Evolutionary conservation across 164 flowering plant genomes (phyloP), one percentile per base, ranked within the genome.

Genomic region (Malania oleifera): DNA sequence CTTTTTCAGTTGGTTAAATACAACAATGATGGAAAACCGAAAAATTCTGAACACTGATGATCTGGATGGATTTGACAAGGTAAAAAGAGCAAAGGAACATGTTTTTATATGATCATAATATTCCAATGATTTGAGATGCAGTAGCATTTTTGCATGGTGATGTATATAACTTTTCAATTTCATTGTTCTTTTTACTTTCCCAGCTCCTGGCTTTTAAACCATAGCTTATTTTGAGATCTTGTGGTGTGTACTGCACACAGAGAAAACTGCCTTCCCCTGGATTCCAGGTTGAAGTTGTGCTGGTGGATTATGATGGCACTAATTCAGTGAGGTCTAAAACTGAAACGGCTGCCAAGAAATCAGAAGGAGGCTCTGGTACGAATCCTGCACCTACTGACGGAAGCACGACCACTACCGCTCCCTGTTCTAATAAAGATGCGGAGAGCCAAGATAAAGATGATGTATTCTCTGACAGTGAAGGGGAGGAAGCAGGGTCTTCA

Each of bases 221-320:
- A 41, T 1, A 41, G 26, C 40, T 31, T 23, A 19, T 45, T 18
- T n/a, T 35, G 9, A 18, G 7, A 13, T 23, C 20, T 13, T 2
- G 13, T 66, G 54, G 39, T 43, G 27, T 67, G 52, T 23, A 10
- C 49, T 59, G 9, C 52, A 31, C 70, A 77, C 87, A 93, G 99
- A 83, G 99, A 66, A 93, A 93, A 77, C 65, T 93, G 54, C 97
- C 97, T 61, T 93, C 99, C 34, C 99, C 97, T 10, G 99, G 97
- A 37, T 88, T 93, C 64, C 90, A 82, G 75, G 89, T 93, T 20
- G 99, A 93, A 73, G 81, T 93, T 70, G 97, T 93, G 52, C 77
- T 93, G 27, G 79, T 77, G 19, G 97, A 90, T 73, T 77, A 77
- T 60, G 82, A 83, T 67, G 75, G 73, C 19, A 49, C 76, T 26